phyloP scores from a whole-genome alignment of 345 rosid genomes.

The Syzygium jambos region DNA sequence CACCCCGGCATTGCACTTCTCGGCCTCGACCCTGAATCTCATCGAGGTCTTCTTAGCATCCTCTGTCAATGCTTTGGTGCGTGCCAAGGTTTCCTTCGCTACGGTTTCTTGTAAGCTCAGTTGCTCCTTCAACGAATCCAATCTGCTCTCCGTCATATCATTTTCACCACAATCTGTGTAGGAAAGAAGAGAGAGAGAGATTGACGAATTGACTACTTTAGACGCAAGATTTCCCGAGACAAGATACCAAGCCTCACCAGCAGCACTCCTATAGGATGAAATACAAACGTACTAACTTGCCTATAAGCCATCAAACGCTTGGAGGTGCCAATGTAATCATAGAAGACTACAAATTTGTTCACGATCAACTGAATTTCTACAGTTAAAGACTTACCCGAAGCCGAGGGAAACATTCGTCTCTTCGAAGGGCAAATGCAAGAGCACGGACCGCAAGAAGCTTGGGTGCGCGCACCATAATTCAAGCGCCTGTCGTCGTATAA shows the following conservation, averaged over 20 bases:
- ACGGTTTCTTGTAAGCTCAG: not conserved
- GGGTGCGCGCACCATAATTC: not conserved
- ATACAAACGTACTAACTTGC: not conserved
- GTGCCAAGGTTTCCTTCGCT: not conserved
- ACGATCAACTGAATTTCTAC: not conserved
- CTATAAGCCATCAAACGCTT: not conserved
- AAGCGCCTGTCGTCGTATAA: not conserved
- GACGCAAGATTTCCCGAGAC: not conserved
- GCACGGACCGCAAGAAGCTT: not conserved
- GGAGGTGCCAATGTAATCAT: not conserved
- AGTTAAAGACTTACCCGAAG: not conserved
- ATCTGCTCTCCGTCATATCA: not conserved
- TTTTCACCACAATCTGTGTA: not conserved
- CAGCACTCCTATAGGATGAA: not conserved
- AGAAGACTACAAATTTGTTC: not conserved
- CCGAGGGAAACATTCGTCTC: not conserved
- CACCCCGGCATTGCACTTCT: constrained; percentile 27
- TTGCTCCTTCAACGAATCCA: not conserved
- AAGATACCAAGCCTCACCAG: not conserved
- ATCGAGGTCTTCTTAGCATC: not conserved
- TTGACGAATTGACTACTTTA: not conserved
- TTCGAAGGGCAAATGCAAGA: not conserved
- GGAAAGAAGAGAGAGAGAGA: not conserved
- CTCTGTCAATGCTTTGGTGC: not conserved
- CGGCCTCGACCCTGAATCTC: constrained; percentile 33